Base-by-base conservation (phyloP, 768 basidiomycete species). In the Kwoniella sp. region DNA sequence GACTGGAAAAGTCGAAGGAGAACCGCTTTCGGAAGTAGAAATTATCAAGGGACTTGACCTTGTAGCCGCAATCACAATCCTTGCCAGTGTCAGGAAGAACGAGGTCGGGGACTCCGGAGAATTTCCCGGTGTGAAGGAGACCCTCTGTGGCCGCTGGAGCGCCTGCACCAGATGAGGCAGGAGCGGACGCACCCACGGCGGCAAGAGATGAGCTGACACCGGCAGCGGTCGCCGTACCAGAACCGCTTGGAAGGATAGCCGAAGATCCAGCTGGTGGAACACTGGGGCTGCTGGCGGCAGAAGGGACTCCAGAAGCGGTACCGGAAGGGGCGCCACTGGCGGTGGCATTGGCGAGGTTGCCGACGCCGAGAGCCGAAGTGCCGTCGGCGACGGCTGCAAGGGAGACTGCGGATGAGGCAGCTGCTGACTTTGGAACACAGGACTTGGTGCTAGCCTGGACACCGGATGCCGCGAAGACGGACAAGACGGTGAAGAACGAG, bases 41-140 rank as follows among this genome's bases (percentile, higher is more conserved):
- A 19, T 19, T 46, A 2, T 25, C 56, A n/a, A 57, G 40, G 7
- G 40, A 46, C n/a, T 25, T 46, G 46, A 57, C 36, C 15, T 47
- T 46, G 25, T 57, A 57, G 24, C 56, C 56, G 21, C 56, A 57
- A n/a, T 57, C 40, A 29, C 56, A 57, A 29, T 26, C 24, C 29
- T 25, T 27, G 22, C 27, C 30, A 33, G 17, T 33, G 36, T 29
- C 21, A 10, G 9, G 30, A 19, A 55, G 36, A 9, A 12, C 51
- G 9, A 24, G 48, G 9, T 27, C 22, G 26, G 48, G 48, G 2
- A 27, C 21, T 24, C 22, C 21, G 22, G 48, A 50, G 48, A 27
- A 50, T 50, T 50, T 24, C 5, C 24, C 26, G 22, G 49, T 50
- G 49, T 50, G 22, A 27, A 2, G 8, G 17, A 5, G 9, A 24